Base-by-base conservation (phyloP, 1,284 basidiomycete genomes). In the Ustilago trichophora region DNA sequence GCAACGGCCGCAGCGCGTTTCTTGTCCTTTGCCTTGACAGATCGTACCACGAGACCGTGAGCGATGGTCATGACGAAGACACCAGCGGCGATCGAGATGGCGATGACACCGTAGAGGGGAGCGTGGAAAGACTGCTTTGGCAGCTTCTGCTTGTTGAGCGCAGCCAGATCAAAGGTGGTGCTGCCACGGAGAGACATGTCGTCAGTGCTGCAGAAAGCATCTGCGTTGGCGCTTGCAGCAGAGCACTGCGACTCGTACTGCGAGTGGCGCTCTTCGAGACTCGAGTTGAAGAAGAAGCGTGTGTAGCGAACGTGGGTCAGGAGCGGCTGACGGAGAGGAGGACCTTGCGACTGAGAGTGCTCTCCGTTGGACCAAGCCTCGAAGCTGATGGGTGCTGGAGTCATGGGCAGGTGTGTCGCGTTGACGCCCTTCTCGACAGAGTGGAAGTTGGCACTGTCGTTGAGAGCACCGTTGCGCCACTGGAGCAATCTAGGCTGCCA, bases 261-360 rank as follows among this genome's bases (percentile, higher is more conserved):
- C 29, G 50, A 36, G 6, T 60, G 48, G 6, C 76, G 56, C 51
- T 56, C 57, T 25, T 58, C 49, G 6, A 73, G 60, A 36, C 72
- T 73, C 38, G 76, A 77, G 59, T 77, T 77, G 74, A 70, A 77
- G 60, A 77, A 77, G 58, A 76, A 68, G 32, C 76, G 67, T n/a
- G 65, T 57, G 46, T 76, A 77, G 45, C 66, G 56, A 41, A 77
- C 53, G 29, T 64, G 52, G 13, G 76, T 67, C 10, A 58, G 43
- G 21, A 70, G 50, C 6, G 69, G 67, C 21, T 59, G 16, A 32
- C 40, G 48, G 11, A 51, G 43, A 4, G 76, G 69, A 6, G 76
- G 74, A 18, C 74, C 72, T 38, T 72, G 69, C 7, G 60, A 70
- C 24, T 60, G 64, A 15, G 57, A 63, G 3, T 48, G 32, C 25